phyloP scores from a whole-genome alignment of 495 filamentous ascomycete species.

The Xylaria flabelliformis region DNA sequence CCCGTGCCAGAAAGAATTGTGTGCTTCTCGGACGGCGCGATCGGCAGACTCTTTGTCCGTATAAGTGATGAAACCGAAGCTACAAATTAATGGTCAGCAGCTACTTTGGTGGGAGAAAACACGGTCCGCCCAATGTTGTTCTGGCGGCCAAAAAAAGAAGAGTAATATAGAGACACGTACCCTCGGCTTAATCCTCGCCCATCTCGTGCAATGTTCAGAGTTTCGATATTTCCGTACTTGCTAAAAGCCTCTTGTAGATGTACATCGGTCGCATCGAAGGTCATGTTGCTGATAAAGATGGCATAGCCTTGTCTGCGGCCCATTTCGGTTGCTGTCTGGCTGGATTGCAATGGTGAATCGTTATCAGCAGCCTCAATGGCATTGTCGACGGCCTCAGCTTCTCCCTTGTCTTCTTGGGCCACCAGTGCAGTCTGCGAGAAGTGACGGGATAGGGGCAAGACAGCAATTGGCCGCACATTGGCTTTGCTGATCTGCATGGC shows the following conservation, averaged over 20 bases:
- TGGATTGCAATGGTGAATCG: background rate
- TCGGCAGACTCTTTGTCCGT: conserved; percentile 59
- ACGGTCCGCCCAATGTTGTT: background rate
- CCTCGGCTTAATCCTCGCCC: conserved; percentile 83
- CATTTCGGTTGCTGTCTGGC: conserved; percentile 10
- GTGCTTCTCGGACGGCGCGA: conserved; percentile 66
- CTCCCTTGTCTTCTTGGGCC: conserved; percentile 31
- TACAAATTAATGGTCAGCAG: conserved; percentile 48
- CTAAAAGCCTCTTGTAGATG: conserved; percentile 72
- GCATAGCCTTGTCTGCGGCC: conserved; percentile 20
- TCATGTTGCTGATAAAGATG: conserved; percentile 81
- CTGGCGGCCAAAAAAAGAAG: background rate
- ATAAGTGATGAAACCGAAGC: conserved; percentile 82
- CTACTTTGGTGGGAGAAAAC: background rate
- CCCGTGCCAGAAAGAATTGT: conserved; percentile 79
- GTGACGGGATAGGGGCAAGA: conserved; percentile 40
- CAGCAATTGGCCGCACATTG: conserved; percentile 28
- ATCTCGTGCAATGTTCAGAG: conserved; percentile 68
- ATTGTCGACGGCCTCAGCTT: background rate
- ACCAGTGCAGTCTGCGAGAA: conserved; percentile 45
- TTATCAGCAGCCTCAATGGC: background rate
- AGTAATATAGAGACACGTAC: conserved; percentile 55
- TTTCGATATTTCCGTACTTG: conserved; percentile 67
- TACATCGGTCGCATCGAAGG: conserved; percentile 78
- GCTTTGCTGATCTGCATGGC: conserved; percentile 37